Base-by-base conservation (phyloP, 2,329 filamentous ascomycete genomes). In the Ceratocystis lukuohia region DNA sequence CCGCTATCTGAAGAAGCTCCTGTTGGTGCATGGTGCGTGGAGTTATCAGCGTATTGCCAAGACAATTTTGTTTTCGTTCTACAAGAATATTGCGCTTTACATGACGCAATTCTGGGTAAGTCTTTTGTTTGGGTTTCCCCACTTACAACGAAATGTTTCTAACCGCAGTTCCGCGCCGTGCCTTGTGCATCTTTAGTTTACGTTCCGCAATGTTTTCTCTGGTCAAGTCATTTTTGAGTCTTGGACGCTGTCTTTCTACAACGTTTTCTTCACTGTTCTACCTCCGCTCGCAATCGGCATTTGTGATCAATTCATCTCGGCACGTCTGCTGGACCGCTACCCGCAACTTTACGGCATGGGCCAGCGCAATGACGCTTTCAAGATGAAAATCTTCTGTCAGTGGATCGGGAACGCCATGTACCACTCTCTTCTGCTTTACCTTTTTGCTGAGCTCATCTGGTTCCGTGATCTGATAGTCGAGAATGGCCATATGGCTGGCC, bases 231-330 rank as follows among this genome's bases (percentile, higher is more conserved):
- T 99, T 74, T 97, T 92, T 82, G 94, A 99, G 77, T 97, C 94
- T 8, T 99, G 95, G 95, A 96, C 92, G 0, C 80, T 99, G n/a
- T 96, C 93, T 6, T 96, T 97, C 78, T 99, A 96, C 82, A 99
- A 99, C 79, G 91, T 99, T 75, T 88, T 99, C 75, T 99, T 96
- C 79, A 99, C 94, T 0, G 88, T 96, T 22, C 80, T 96, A 20
- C 94, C 94, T 17, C 94, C 94, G 0, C 87, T 99, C 68, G 93
- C 91, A 1, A 87, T 99, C 73, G 94, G 94, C 71, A 96, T 99
- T 70, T 90, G 96, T 70, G 95, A 99, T 75, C 95, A 99, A 74
- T 97, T 95, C 77, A 91, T 99, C 73, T 96, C 91, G 53, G 94
- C 95, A 5, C 87, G 94, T 28, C 80, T 99, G 25, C 82, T 99